Conservation (phyloP, 2,329 filamentous ascomycete species). For the Xylariaceae sp. region DNA sequence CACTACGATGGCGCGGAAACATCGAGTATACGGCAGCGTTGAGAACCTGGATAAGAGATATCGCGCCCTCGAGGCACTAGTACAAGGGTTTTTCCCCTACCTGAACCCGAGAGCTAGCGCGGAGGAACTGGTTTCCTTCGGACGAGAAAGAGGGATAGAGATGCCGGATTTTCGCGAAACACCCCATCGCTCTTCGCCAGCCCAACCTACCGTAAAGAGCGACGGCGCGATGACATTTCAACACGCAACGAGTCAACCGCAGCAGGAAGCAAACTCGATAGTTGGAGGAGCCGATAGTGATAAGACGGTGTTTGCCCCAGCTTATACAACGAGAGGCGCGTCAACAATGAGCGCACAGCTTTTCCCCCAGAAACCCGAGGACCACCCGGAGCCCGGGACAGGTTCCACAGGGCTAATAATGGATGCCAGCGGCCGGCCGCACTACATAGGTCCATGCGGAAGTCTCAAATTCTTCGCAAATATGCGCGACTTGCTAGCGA, state of each 20-base stretch:
- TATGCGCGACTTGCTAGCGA: constrained; percentile 26
- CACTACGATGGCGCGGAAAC: constrained; percentile 47
- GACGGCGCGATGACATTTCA: not conserved
- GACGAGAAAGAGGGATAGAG: constrained; percentile 39
- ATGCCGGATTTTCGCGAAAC: constrained; percentile 38
- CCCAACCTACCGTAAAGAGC: not conserved
- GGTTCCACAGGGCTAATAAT: constrained; percentile 22
- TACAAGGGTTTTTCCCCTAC: constrained; percentile 45
- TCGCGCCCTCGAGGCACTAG: constrained; percentile 45
- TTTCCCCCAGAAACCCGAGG: constrained; percentile 3
- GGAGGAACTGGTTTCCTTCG: constrained; percentile 44
- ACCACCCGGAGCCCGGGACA: not conserved
- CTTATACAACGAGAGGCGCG: constrained; percentile 12
- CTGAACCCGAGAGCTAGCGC: constrained; percentile 41
- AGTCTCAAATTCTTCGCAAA: constrained; percentile 25
- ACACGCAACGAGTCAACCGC: not conserved
- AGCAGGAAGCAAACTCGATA: not conserved
- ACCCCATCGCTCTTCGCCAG: not conserved
- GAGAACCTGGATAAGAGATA: constrained; percentile 48
- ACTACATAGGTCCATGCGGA: constrained; percentile 31
- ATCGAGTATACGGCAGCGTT: constrained; percentile 48
- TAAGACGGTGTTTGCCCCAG: constrained; percentile 21
- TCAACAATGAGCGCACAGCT: constrained; percentile 1
- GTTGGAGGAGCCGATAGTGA: constrained; percentile 9
- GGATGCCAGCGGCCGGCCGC: constrained; percentile 27